Conservation (phyloP, 345 rosid species). For the Pistacia vera region DNA sequence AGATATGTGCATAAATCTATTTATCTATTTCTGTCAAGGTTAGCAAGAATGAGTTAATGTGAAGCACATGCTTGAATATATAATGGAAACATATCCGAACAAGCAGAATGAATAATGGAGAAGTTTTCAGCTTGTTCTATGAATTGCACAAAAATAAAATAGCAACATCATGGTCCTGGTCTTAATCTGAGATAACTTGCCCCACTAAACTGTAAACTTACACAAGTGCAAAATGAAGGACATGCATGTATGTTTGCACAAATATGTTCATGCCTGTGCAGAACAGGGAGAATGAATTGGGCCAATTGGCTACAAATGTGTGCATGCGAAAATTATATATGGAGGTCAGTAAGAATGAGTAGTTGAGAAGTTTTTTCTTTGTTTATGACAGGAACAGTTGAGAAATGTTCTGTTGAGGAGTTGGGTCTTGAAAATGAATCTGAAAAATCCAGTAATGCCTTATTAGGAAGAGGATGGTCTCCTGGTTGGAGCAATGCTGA, state of each 20-base stretch:
- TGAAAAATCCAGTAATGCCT: conserved; percentile 82
- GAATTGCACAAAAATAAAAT: not conserved
- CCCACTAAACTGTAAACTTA: not conserved
- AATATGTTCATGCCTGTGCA: not conserved
- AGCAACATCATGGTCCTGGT: not conserved
- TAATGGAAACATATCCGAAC: no score
- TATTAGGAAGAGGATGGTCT: conserved; percentile 88
- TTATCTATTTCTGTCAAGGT: not conserved
- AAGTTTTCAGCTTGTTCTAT: not conserved
- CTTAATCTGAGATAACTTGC: not conserved
- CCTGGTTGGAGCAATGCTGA: conserved; percentile 96
- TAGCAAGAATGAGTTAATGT: not conserved
- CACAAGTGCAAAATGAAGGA: not conserved
- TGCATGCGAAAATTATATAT: not conserved
- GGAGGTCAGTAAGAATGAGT: not conserved
- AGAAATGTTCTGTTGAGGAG: conserved; percentile 64
- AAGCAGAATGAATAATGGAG: not conserved
- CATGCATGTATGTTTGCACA: not conserved
- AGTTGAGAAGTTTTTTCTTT: conserved; percentile 4
- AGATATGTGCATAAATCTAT: not conserved
- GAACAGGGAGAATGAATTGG: not conserved
- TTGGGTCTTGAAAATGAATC: conserved; percentile 81
- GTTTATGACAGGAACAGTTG: conserved; percentile 46
- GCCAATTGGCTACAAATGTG: not conserved
- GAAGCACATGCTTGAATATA: not conserved